These are phyloP conservation scores for Heimioporus sp. DNA, from an alignment of 768 basidiomycete species.

Conservation along the genomic window DNA sequence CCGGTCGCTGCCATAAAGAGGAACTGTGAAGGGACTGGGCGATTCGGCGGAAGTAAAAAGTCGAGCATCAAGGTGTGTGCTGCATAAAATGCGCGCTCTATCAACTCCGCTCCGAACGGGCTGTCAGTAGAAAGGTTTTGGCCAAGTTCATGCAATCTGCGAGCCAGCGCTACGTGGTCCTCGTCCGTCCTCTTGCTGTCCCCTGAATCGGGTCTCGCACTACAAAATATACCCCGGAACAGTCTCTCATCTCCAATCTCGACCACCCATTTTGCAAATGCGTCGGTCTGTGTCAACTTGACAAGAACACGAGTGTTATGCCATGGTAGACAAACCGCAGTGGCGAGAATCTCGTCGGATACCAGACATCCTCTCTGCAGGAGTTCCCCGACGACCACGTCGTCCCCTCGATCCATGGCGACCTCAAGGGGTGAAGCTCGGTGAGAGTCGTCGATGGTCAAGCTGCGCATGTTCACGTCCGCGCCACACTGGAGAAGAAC, in stretches of 20 bases:
- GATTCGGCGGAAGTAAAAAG: not conserved
- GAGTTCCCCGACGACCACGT: not conserved
- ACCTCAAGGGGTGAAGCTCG: not conserved
- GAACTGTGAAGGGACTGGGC: not conserved
- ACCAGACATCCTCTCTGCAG: not conserved
- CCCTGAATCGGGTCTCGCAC: not conserved
- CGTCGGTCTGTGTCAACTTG: not conserved
- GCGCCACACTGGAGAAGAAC: not conserved
- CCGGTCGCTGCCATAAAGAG: not conserved
- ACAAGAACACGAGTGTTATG: not conserved
- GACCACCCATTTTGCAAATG: not conserved
- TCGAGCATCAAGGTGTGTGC: not conserved
- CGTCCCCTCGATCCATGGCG: no score
- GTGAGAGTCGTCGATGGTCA: not conserved
- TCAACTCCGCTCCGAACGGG: no score
- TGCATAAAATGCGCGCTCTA: no score
- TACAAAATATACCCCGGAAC: not conserved
- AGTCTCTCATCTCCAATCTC: not conserved
- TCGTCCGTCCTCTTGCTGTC: not conserved
- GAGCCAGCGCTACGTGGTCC: not conserved
- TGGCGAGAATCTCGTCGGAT: not conserved
- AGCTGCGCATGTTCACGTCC: not conserved
- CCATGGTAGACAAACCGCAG: not conserved
- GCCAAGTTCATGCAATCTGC: no score
- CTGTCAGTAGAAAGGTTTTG: no score